Percentiles rank a stretch among this genome's conserved stretches.
These are phyloP conservation scores for Nepenthes alata DNA, from an alignment of 179 eudicot species.

Conservation along the genomic window DNA sequence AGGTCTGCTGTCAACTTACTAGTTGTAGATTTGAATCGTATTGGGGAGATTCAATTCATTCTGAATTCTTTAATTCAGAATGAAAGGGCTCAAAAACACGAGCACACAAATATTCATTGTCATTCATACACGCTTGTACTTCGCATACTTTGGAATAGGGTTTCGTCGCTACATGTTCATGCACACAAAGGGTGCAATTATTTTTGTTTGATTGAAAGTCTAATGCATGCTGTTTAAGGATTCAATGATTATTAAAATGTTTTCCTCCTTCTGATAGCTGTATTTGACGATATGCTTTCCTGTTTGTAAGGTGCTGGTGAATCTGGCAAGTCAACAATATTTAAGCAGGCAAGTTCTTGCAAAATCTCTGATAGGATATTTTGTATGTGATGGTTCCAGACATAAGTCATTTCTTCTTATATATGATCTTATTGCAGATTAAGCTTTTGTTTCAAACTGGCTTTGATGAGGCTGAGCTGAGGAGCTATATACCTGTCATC, in stretches of 20 bases:
- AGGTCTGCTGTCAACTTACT: too few relatives aligned
- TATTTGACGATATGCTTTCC: conserved; percentile 1
- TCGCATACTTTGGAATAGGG: too few relatives aligned
- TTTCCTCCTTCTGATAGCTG: neutral
- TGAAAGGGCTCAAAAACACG: too few relatives aligned
- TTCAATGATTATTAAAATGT: neutral
- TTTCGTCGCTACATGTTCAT: too few relatives aligned
- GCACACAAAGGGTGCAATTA: neutral
- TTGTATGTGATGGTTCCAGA: conserved; percentile 1
- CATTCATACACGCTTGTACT: too few relatives aligned
- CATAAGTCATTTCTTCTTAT: conserved; percentile 3
- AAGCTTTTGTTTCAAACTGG: conserved; percentile 85
- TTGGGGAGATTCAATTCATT: too few relatives aligned
- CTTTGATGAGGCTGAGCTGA: conserved; percentile 72
- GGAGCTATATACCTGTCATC: conserved; percentile 66
- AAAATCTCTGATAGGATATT: neutral
- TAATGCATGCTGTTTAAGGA: neutral
- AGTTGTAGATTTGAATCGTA: too few relatives aligned
- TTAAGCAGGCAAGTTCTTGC: conserved; percentile 65
- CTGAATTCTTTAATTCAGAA: too few relatives aligned
- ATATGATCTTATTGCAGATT: conserved; percentile 35
- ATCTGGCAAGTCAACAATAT: conserved; percentile 91
- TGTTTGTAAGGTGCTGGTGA: conserved; percentile 71
- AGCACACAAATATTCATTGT: too few relatives aligned
- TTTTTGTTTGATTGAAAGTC: neutral